phyloP scores from a whole-genome alignment of 2,329 filamentous ascomycete species.

The Xylaria sp. region DNA sequence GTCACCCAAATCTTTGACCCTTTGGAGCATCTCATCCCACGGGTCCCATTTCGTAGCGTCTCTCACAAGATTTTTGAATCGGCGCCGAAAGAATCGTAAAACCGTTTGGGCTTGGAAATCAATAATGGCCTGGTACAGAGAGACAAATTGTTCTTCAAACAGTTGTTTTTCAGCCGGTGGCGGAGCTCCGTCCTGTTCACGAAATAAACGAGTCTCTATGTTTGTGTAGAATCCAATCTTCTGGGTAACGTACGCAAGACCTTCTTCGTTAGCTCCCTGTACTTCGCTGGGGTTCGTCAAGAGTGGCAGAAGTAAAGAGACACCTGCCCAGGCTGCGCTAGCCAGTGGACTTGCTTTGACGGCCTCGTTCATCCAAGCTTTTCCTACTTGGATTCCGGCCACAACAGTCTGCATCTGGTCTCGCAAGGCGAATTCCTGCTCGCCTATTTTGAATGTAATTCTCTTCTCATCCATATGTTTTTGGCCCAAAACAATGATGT shows the following conservation, averaged over 20 bases:
- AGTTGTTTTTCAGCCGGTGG: too few relatives aligned
- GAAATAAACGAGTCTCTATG: background rate
- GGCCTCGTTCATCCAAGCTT: background rate
- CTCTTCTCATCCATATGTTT: background rate
- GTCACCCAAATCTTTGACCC: background rate
- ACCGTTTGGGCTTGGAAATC: constrained; percentile 1
- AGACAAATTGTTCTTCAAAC: background rate
- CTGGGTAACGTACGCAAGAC: background rate
- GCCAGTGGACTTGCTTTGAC: constrained; percentile 2
- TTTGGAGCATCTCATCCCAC: constrained; percentile 2
- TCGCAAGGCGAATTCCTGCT: background rate
- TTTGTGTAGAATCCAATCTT: constrained; percentile 1
- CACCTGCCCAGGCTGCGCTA: background rate
- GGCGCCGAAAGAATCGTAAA: background rate
- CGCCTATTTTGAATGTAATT: background rate
- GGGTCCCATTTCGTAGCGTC: background rate
- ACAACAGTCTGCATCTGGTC: constrained; percentile 3
- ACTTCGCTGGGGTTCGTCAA: constrained; percentile 1
- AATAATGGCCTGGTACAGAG: background rate
- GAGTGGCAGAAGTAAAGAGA: constrained; percentile 3
- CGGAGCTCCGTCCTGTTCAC: background rate
- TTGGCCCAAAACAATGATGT: background rate
- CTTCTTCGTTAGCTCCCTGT: background rate
- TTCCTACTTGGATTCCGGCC: background rate
- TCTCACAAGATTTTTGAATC: background rate